Evolutionary conservation across 306 rosid genomes (phyloP).

Genomic region (Corylus heterophylla): DNA sequence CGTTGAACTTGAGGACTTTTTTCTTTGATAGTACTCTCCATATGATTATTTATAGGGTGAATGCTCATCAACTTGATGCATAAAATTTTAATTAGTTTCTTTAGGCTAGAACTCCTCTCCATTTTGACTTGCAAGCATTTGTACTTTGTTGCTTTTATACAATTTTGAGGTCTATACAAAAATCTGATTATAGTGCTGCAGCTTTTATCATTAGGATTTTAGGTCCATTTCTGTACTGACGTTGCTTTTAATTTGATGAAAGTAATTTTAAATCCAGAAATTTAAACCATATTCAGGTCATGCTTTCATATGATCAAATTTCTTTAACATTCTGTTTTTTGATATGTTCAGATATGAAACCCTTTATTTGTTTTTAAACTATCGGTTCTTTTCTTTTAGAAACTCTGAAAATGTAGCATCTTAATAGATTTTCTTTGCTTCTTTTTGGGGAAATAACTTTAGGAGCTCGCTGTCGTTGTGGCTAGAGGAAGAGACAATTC

Average conservation of each 20-base stretch:
- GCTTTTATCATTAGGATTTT: not conserved
- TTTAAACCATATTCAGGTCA: not conserved
- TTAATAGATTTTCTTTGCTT: slow-evolving; percentile 14
- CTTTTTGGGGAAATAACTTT: slow-evolving; percentile 25
- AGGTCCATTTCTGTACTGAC: not conserved
- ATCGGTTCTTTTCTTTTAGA: not conserved
- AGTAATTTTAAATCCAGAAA: not conserved
- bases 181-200: not conserved
- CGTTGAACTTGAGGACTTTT: not conserved
- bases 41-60: not conserved
- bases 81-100: not conserved
- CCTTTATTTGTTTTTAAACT: not conserved
- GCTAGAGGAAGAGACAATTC: slow-evolving; percentile 84
- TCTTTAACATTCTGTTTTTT: too few relatives aligned
- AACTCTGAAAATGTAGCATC: not conserved
- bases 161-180: not conserved
- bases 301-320: not conserved
- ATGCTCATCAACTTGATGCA: not conserved
- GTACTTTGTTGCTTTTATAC: not conserved
- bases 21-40: not conserved
- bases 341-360: too few relatives aligned
- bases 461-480: slow-evolving; percentile 92
- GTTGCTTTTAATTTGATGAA: not conserved
- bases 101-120: not conserved
- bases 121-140: not conserved